Conservation (phyloP, 441 rosid species). For the Adansonia grandidieri region DNA sequence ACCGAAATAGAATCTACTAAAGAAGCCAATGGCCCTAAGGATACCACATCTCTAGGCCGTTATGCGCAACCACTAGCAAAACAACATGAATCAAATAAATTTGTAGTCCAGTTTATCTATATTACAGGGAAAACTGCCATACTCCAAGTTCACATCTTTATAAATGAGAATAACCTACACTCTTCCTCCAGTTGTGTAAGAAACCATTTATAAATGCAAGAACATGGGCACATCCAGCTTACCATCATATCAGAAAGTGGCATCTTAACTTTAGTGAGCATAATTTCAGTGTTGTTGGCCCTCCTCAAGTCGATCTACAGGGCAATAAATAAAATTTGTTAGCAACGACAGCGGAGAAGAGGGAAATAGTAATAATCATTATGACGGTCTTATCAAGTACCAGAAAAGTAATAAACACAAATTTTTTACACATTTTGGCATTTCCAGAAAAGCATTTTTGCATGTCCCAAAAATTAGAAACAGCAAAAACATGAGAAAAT, state of each 20-base stretch:
- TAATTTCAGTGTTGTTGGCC: constrained; percentile 98
- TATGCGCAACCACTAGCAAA: not conserved
- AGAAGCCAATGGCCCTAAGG: constrained; percentile 13
- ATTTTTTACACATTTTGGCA: not conserved
- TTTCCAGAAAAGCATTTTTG: constrained; percentile 3
- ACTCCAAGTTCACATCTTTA: not conserved
- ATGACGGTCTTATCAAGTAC: constrained; percentile 2
- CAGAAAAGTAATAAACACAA: not conserved
- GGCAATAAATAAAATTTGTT: not conserved
- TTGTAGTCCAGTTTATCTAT: not conserved
- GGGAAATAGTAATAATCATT: not conserved
- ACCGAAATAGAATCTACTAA: not conserved
- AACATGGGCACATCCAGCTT: constrained; percentile 37
- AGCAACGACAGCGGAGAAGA: not conserved
- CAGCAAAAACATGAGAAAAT: constrained; percentile 11
- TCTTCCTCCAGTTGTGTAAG: constrained; percentile 3
- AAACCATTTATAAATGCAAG: constrained; percentile 15
- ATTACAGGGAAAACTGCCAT: constrained; percentile 1
- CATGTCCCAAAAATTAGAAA: not conserved
- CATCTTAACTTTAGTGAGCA: constrained; percentile 99
- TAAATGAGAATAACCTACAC: constrained; percentile 19
- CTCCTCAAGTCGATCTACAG: constrained; percentile 92
- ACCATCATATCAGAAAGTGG: constrained; percentile 99
- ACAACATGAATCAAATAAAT: not conserved
- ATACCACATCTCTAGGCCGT: not conserved